Evolutionary conservation across 495 filamentous ascomycete species (phyloP).

Genomic region (Glutinoglossum americanum): DNA sequence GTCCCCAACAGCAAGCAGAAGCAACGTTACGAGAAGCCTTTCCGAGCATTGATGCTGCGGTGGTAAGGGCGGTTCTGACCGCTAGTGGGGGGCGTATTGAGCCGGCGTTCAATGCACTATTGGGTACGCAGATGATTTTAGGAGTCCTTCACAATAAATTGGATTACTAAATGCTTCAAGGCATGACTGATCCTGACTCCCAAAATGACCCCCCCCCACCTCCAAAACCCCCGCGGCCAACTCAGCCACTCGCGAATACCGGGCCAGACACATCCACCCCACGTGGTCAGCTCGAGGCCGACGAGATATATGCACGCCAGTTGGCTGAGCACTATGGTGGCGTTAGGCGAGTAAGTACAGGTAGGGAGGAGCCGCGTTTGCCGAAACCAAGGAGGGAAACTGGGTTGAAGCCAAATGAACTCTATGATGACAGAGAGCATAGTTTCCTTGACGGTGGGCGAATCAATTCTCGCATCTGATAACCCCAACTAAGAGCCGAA

Average conservation of each 20-base stretch:
- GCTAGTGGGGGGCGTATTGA: constrained; percentile 80
- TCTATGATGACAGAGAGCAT: constrained; percentile 40
- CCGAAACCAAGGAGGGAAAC: constrained; percentile 9
- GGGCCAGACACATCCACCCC: constrained; percentile 27
- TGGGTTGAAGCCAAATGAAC: constrained; percentile 17
- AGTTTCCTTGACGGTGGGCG: constrained; percentile 67
- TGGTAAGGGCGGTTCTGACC: constrained; percentile 70
- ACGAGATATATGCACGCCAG: constrained; percentile 85
- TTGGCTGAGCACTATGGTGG: constrained; percentile 64
- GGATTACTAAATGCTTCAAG: constrained; percentile 19
- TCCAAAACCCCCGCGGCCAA: constrained; percentile 48
- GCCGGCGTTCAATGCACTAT: constrained; percentile 84
- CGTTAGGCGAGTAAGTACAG: constrained; percentile 15
- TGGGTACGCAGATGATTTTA: constrained; percentile 29
- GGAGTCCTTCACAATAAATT: background rate
- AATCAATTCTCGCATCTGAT: constrained; percentile 1
- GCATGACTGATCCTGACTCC: constrained; percentile 84
- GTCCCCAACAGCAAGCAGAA: constrained; percentile 61
- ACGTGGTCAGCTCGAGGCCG: constrained; percentile 63
- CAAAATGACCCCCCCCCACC: constrained; percentile 37
- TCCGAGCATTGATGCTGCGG: constrained; percentile 54
- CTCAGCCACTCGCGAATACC: constrained; percentile 15
- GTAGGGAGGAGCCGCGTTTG: constrained; percentile 10
- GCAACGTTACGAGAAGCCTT: constrained; percentile 87
- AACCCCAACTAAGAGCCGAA: constrained; percentile 4